These are phyloP conservation scores for Colletotrichum eleusines DNA, from an alignment of 2,329 filamentous ascomycete species.

Conservation along the genomic window DNA sequence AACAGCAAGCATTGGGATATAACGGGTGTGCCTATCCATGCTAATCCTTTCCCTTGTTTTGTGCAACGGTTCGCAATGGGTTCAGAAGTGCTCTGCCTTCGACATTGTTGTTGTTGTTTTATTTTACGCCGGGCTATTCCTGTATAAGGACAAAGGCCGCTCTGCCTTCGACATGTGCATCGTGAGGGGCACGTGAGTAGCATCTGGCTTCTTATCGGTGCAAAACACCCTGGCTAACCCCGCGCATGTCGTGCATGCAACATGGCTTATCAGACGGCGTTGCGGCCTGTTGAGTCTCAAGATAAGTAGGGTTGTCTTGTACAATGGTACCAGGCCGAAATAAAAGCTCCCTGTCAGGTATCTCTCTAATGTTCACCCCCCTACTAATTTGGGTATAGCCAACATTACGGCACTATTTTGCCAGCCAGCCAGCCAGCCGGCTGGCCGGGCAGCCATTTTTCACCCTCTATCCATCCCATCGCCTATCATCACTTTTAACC, in stretches of 20 bases:
- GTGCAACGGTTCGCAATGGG: background rate
- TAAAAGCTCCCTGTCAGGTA: too few relatives aligned
- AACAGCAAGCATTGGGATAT: background rate
- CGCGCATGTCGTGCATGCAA: background rate
- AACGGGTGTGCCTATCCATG: background rate
- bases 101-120: too few relatives aligned
- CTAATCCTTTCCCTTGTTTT: background rate
- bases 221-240: background rate
- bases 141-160: too few relatives aligned
- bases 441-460: too few relatives aligned
- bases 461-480: too few relatives aligned
- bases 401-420: too few relatives aligned
- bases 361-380: too few relatives aligned
- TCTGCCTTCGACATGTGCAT: background rate
- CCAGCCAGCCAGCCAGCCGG: too few relatives aligned
- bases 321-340: too few relatives aligned
- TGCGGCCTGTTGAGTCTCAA: slow-evolving; percentile 33
- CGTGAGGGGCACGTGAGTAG: background rate
- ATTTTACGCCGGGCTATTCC: too few relatives aligned
- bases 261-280: slow-evolving; percentile 9
- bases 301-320: background rate
- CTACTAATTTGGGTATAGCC: too few relatives aligned
- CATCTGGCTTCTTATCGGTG: background rate
- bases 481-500: too few relatives aligned
- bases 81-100: background rate